Evolutionary conservation across 2,329 filamentous ascomycete genomes (phyloP).

Genomic region (Ophiostoma himal-ulmi): DNA sequence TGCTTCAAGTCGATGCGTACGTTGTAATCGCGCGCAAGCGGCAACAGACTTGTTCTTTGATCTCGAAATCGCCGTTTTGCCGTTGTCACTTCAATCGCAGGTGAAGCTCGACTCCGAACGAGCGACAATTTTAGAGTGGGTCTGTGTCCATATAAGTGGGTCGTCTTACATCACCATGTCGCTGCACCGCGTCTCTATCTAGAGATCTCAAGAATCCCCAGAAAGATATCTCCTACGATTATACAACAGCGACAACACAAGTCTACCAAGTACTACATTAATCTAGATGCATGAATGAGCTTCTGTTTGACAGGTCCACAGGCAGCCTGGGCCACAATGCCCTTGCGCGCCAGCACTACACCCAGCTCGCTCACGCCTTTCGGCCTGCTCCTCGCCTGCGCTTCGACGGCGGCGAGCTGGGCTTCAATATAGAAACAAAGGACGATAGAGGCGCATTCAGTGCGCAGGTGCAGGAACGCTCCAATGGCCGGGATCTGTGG

Average conservation of each 20-base stretch:
- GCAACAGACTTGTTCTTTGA: not conserved
- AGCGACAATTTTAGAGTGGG: not conserved
- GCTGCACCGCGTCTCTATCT: not conserved
- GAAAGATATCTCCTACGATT: not conserved
- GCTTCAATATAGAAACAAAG: conserved; percentile 29
- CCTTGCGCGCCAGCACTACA: conserved; percentile 60
- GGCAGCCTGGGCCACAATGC: conserved; percentile 59
- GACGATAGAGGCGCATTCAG: conserved; percentile 18
- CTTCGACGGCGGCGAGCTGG: conserved; percentile 59
- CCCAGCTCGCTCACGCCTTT: conserved; percentile 62
- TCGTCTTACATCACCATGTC: not conserved
- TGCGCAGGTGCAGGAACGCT: not conserved
- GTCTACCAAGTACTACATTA: not conserved
- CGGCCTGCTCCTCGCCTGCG: conserved; percentile 60
- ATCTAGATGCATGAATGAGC: conserved; percentile 10
- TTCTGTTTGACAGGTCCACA: conserved; percentile 40
- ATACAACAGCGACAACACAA: not conserved
- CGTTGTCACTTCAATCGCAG: not conserved
- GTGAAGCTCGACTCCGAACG: not conserved
- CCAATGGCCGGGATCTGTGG: conserved; percentile 36
- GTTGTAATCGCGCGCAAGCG: not conserved
- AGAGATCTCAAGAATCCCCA: not conserved
- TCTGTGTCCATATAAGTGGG: not conserved
- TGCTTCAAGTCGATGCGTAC: not conserved
- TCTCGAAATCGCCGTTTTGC: not conserved